Conservation (phyloP, 2,329 filamentous ascomycete species). For the Claviceps lovelessii region DNA sequence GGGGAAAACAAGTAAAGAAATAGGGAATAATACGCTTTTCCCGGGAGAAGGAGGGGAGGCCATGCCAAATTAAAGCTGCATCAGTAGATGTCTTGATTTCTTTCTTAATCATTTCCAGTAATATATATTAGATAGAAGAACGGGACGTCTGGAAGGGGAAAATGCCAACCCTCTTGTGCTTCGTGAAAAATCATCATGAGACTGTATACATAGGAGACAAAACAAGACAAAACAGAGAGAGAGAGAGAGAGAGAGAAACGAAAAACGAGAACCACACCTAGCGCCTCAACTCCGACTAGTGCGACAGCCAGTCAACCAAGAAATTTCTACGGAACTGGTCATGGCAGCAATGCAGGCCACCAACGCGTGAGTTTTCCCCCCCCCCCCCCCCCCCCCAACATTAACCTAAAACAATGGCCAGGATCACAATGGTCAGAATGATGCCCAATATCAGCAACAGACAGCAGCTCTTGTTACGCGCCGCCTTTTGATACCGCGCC, state of each 20-base stretch:
- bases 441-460: slow-evolving; percentile 76
- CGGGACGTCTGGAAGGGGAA: slow-evolving; percentile 4
- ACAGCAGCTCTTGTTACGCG: slow-evolving; percentile 87
- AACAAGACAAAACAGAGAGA: not conserved
- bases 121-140: slow-evolving; percentile 2
- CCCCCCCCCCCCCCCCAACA: too few species aligned
- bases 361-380: not conserved
- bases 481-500: slow-evolving; percentile 86
- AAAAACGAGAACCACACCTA: not conserved
- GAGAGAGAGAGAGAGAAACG: not conserved
- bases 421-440: slow-evolving; percentile 75
- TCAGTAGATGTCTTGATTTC: not conserved
- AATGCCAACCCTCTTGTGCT: slow-evolving; percentile 4
- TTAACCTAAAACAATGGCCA: slow-evolving; percentile 71
- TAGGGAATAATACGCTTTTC: too few species aligned
- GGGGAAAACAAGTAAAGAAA: not conserved
- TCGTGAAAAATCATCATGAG: slow-evolving; percentile 3
- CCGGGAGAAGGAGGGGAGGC: too few species aligned
- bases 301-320: not conserved
- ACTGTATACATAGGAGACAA: slow-evolving; percentile 2
- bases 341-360: not conserved
- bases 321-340: not conserved
- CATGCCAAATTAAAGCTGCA: too few species aligned
- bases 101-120: not conserved
- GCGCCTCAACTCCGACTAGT: slow-evolving; percentile 6